Evolutionary conservation across 345 rosid species (phyloP).

Genomic region (Eucalyptus polyanthemos): DNA sequence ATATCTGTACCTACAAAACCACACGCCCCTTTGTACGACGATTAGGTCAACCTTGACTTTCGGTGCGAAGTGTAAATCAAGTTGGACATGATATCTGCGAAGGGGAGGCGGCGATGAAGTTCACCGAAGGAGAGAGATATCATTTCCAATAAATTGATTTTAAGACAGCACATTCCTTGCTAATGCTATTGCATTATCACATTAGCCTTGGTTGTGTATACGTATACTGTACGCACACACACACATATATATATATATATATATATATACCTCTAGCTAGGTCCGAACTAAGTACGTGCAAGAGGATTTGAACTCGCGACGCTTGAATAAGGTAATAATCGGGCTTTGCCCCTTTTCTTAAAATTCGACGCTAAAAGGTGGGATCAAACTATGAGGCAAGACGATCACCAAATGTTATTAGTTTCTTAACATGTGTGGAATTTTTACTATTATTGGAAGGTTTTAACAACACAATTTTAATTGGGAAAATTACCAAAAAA

Average conservation of each 20-base stretch:
- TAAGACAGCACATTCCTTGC: neutral
- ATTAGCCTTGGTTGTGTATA: neutral
- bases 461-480: neutral
- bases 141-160: neutral
- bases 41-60: neutral
- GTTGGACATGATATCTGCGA: neutral
- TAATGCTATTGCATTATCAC: neutral
- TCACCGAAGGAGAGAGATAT: neutral
- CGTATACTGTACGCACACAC: too few relatives aligned
- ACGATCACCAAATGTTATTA: neutral
- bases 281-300: neutral
- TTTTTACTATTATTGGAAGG: neutral
- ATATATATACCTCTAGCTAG: neutral
- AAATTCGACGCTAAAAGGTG: neutral
- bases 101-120: neutral
- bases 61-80: neutral
- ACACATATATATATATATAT: too few relatives aligned
- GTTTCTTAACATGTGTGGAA: neutral
- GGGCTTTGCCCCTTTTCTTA: neutral
- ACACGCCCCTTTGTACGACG: neutral
- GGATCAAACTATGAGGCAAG: neutral
- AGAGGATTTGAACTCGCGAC: fast-evolving
- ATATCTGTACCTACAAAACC: neutral
- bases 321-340: too few relatives aligned
- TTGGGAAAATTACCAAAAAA: too few relatives aligned